These are phyloP conservation scores for Botryotinia calthae DNA, from an alignment of 2,329 filamentous ascomycete species.

Conservation along the genomic window DNA sequence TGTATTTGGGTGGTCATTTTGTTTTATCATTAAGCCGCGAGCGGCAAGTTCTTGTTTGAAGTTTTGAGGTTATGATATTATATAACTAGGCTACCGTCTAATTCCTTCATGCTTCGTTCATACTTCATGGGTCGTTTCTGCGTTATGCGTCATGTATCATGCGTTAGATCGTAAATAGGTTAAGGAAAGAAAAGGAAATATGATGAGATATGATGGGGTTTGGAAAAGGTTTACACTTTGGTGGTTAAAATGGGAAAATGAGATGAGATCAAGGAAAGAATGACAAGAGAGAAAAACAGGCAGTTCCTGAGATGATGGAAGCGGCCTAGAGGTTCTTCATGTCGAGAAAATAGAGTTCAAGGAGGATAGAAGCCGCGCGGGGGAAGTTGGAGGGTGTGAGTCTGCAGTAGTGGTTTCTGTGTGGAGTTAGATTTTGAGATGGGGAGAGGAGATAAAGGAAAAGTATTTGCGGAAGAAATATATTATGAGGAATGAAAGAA, in stretches of 20 bases:
- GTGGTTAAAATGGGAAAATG: neutral
- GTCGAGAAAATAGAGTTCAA: constrained; percentile 38
- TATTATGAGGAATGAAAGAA: neutral
- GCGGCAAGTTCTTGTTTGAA: neutral
- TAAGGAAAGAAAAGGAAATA: neutral
- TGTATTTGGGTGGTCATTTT: constrained; percentile 2
- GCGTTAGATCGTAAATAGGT: neutral
- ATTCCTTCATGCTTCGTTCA: neutral
- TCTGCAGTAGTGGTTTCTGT: constrained; percentile 36
- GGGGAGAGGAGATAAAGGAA: neutral
- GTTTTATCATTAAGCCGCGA: neutral
- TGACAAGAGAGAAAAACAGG: neutral
- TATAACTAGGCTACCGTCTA: neutral
- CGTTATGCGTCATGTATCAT: neutral
- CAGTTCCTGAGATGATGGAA: neutral
- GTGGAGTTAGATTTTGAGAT: neutral
- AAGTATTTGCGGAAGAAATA: neutral
- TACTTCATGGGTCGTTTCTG: neutral
- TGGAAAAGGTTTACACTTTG: neutral
- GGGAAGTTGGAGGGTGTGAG: constrained; percentile 32
- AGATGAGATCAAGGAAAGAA: neutral
- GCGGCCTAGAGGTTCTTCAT: constrained; percentile 16
- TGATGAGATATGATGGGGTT: neutral
- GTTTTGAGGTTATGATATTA: neutral
- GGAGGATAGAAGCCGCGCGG: constrained; percentile 30